phyloP scores from a whole-genome alignment of 2,329 filamentous ascomycete species.

The Claviceps maximensis region DNA sequence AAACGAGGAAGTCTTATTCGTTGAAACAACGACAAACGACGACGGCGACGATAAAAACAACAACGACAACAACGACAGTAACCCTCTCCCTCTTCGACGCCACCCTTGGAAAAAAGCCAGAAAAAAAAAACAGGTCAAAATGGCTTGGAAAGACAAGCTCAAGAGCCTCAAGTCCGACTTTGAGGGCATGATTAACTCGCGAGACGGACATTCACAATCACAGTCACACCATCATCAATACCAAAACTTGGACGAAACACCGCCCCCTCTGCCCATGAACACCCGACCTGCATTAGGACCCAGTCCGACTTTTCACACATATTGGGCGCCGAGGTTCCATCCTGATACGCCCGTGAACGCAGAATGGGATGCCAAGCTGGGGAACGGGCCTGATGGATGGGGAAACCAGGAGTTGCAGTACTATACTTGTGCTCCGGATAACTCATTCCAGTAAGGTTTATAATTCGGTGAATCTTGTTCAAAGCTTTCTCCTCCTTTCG shows the following conservation, averaged over 20 bases:
- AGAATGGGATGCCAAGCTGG: constrained; percentile 41
- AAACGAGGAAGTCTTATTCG: too few relatives aligned
- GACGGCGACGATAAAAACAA: too few relatives aligned
- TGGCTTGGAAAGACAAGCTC: constrained; percentile 26
- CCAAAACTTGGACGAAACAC: constrained; percentile 4
- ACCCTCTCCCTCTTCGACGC: background rate
- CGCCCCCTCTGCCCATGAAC: constrained; percentile 11
- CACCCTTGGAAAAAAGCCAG: too few relatives aligned
- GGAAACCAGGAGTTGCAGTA: constrained; percentile 48
- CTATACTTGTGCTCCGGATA: constrained; percentile 35
- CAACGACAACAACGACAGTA: too few relatives aligned
- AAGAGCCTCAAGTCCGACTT: constrained; percentile 26
- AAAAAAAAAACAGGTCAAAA: constrained; percentile 8
- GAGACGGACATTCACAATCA: constrained; percentile 7
- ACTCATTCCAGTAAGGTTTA: constrained; percentile 35
- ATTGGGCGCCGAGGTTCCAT: constrained; percentile 40
- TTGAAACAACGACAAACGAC: too few relatives aligned
- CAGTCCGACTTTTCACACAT: constrained; percentile 14
- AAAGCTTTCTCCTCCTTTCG: background rate
- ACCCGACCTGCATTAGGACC: constrained; percentile 9
- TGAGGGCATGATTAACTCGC: constrained; percentile 20
- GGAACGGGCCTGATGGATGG: constrained; percentile 45
- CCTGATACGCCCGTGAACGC: constrained; percentile 30
- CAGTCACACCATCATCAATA: constrained; percentile 1
- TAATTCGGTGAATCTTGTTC: background rate